Conservation (phyloP, 2,329 filamentous ascomycete species). For the Penicillium hesseltinei region DNA sequence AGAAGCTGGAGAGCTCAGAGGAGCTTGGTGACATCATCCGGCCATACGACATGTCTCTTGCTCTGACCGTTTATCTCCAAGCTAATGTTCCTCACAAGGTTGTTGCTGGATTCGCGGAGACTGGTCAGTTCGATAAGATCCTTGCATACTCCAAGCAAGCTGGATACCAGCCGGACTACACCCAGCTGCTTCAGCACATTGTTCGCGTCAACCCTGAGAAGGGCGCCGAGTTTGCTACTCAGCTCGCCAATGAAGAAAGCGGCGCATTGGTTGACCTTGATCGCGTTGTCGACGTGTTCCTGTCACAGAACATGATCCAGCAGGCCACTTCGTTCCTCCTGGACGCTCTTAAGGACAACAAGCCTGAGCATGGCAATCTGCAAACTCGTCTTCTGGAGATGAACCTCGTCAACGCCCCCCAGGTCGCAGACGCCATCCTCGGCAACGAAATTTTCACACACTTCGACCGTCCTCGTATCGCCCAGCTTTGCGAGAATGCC, state of each 20-base stretch:
- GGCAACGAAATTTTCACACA: slow-evolving; percentile 98
- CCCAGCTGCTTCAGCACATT: slow-evolving; percentile 86
- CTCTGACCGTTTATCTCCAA: slow-evolving; percentile 84
- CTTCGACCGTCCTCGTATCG: slow-evolving; percentile 88
- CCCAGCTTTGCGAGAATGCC: slow-evolving; percentile 87
- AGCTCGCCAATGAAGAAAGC: slow-evolving; percentile 82
- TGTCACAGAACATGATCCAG: slow-evolving; percentile 96
- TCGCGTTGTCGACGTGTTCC: slow-evolving; percentile 95
- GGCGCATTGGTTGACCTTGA: slow-evolving; percentile 88
- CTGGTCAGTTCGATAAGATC: slow-evolving; percentile 95
- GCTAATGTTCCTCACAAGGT: slow-evolving; percentile 92
- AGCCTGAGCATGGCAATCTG: slow-evolving; percentile 85
- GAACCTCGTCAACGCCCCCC: slow-evolving; percentile 94
- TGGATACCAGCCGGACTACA: slow-evolving; percentile 94
- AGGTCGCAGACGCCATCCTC: slow-evolving; percentile 95
- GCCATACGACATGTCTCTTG: slow-evolving; percentile 82
- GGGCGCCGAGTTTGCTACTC: slow-evolving; percentile 89
- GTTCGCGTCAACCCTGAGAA: slow-evolving; percentile 89
- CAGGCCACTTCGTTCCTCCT: slow-evolving; percentile 97
- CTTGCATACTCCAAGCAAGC: slow-evolving; percentile 81
- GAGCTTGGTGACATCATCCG: slow-evolving; percentile 93
- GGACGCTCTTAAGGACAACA: slow-evolving; percentile 92
- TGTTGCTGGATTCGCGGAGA: slow-evolving; percentile 90
- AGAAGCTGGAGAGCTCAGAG: slow-evolving; percentile 94
- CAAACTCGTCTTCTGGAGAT: slow-evolving; percentile 96